Percentiles rank a stretch among this genome's conserved stretches.
phyloP scores from a whole-genome alignment of 192 early-diverging fungal genomes.

The Chytriomyces confervae region DNA sequence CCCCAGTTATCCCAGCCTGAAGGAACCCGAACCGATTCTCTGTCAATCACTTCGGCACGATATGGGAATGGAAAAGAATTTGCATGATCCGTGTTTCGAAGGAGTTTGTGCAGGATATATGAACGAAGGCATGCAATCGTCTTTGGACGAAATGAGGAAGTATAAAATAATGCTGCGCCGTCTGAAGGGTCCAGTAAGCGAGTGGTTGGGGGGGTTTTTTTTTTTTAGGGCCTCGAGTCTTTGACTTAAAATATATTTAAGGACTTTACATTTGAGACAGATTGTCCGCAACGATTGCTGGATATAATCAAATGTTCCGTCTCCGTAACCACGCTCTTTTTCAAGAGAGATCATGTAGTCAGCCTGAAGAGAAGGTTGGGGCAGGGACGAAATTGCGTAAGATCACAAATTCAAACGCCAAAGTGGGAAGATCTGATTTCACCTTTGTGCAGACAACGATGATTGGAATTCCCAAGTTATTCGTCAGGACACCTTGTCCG shows the following conservation, averaged over 20 bases:
- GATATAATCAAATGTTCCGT: constrained; percentile 95
- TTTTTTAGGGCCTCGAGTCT: neutral
- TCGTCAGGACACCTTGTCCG: constrained; percentile 77
- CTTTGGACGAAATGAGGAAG: constrained; percentile 76
- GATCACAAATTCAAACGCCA: neutral
- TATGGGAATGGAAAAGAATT: constrained; percentile 62
- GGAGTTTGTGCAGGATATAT: constrained; percentile 79
- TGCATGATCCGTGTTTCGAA: constrained; percentile 35
- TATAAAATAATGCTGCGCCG: constrained; percentile 91
- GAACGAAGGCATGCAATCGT: constrained; percentile 78
- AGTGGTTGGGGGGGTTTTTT: too few species aligned
- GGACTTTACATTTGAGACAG: constrained; percentile 81
- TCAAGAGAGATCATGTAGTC: constrained; percentile 78
- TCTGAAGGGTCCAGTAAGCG: constrained; percentile 50
- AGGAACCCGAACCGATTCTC: constrained; percentile 87
- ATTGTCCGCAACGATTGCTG: constrained; percentile 89
- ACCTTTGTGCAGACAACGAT: constrained; percentile 90
- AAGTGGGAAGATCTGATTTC: neutral
- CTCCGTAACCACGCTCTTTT: constrained; percentile 81
- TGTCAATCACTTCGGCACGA: constrained; percentile 83
- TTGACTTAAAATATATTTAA: neutral
- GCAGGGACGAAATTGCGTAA: too few species aligned
- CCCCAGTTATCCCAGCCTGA: constrained; percentile 93
- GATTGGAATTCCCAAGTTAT: constrained; percentile 87
- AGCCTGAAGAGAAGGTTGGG: constrained; percentile 45